Percentiles rank a stretch among this genome's conserved stretches.
These are phyloP conservation scores for Helianthus annuus DNA, from an alignment of 129 eudicot species.

Conservation along the genomic window HanXRQr2.0-SUNRISE NC_035449.2:138201001-138201500, in stretches of 20 bases:
- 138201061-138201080: constrained; percentile 29
- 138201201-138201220: constrained; percentile 68
- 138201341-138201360: constrained; percentile 53
- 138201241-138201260: constrained; percentile 37
- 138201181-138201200: constrained; percentile 73
- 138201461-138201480: constrained; percentile 45
- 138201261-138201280: constrained; percentile 41
- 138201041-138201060: background rate
- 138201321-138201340: constrained; percentile 49
- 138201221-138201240: constrained; percentile 65
- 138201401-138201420: constrained; percentile 34
- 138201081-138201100: constrained; percentile 13
- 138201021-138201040: constrained; percentile 24
- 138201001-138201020: background rate
- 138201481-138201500: constrained; percentile 47
- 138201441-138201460: constrained; percentile 21
- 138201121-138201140: constrained; percentile 38
- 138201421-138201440: constrained; percentile 36
- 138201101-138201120: constrained; percentile 19
- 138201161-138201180: constrained; percentile 54
- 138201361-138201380: constrained; percentile 40
- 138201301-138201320: constrained; percentile 40
- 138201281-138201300: constrained; percentile 43
- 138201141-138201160: constrained; percentile 40
- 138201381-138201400: constrained; percentile 24